phyloP scores from a whole-genome alignment of 768 basidiomycete species.

The Suillus subluteus region DNA sequence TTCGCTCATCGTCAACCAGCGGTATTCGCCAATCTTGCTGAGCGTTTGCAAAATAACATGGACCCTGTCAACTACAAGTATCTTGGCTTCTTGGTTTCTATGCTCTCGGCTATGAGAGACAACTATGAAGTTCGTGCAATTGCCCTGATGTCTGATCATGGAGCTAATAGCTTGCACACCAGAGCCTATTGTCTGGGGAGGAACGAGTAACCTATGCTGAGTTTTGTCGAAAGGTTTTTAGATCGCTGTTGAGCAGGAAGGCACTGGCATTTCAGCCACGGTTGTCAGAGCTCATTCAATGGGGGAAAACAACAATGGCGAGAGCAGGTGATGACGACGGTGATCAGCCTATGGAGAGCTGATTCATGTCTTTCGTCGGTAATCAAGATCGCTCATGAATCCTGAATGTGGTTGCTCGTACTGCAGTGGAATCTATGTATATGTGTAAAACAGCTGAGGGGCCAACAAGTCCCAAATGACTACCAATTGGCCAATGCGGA shows the following conservation, averaged over 20 bases:
- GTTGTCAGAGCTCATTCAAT: constrained; percentile 36
- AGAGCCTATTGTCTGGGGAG: constrained; percentile 17
- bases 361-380: neutral
- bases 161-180: constrained; percentile 14
- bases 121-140: constrained; percentile 43
- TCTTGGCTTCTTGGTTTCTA: constrained; percentile 43
- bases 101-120: constrained; percentile 57
- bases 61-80: constrained; percentile 41
- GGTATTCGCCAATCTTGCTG: constrained; percentile 48
- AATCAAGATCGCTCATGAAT: neutral
- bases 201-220: constrained; percentile 34
- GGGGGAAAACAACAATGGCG: constrained; percentile 27
- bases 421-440: neutral
- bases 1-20: constrained; percentile 26
- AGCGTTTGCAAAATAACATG: constrained; percentile 37
- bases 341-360: constrained; percentile 2
- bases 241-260: constrained; percentile 30
- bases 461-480: neutral
- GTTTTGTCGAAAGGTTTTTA: constrained; percentile 40
- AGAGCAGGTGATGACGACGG: constrained; percentile 14
- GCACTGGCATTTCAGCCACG: constrained; percentile 38
- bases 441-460: neutral
- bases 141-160: neutral
- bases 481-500: constrained; percentile 60
- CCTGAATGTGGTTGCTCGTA: neutral